These are phyloP conservation scores for Komagataella pastoris DNA, from an alignment of 805 yeast species.

Conservation along the genomic window DNA sequence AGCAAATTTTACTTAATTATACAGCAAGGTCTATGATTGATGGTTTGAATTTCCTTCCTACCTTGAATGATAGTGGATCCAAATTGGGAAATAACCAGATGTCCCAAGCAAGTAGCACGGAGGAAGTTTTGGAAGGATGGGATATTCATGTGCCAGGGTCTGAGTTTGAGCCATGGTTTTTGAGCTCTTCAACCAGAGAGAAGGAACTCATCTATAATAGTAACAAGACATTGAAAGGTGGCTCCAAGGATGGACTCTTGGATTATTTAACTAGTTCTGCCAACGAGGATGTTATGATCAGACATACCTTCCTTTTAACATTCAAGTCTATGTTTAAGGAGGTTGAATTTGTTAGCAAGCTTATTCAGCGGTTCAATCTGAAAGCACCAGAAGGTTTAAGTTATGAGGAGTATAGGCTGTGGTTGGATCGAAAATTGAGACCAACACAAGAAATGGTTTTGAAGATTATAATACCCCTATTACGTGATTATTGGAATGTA, in stretches of 20 bases:
- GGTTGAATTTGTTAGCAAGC: slow-evolving; percentile 39
- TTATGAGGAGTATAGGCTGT: slow-evolving; percentile 64
- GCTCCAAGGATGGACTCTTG: slow-evolving; percentile 63
- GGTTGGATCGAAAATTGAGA: slow-evolving; percentile 60
- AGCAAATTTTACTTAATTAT: slow-evolving; percentile 57
- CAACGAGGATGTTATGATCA: slow-evolving; percentile 45
- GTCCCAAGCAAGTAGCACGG: neutral
- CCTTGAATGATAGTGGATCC: neutral
- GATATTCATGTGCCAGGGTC: neutral
- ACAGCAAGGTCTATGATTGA: slow-evolving; percentile 71
- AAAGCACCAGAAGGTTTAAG: slow-evolving; percentile 83
- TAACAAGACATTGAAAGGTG: slow-evolving; percentile 70
- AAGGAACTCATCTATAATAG: slow-evolving; percentile 39
- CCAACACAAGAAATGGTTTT: slow-evolving; percentile 58
- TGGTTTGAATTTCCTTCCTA: slow-evolving; percentile 41
- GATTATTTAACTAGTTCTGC: slow-evolving; percentile 73
- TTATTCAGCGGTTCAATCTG: slow-evolving; percentile 52
- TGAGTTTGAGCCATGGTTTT: slow-evolving; percentile 45
- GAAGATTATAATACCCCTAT: slow-evolving; percentile 49
- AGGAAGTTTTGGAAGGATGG: neutral
- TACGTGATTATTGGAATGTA: slow-evolving; percentile 60
- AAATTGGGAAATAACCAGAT: neutral
- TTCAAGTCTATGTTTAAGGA: slow-evolving; percentile 66
- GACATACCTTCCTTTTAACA: slow-evolving; percentile 57
- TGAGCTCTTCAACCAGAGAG: slow-evolving; percentile 52